A percentile compares a stretch with the other conserved stretches of the same genome.
These are phyloP conservation scores for Trichocladium uniseriatum DNA, from an alignment of 495 filamentous ascomycete genomes.

Conservation along the genomic window DNA sequence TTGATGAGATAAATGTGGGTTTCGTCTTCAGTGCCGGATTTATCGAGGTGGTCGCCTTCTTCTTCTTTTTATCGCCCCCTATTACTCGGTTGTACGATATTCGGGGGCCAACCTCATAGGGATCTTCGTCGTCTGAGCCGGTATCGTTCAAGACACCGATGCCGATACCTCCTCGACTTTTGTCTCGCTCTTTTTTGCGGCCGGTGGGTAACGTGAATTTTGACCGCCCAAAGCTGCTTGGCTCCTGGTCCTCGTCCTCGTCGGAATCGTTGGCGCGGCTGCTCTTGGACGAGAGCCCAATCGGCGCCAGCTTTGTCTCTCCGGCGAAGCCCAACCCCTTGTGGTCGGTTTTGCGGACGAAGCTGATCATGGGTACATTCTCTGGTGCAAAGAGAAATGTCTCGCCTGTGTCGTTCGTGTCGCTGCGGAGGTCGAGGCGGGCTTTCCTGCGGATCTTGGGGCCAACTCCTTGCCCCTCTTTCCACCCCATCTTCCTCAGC, in stretches of 20 bases:
- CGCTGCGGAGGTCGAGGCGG: conserved; percentile 48
- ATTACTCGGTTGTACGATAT: conserved; percentile 84
- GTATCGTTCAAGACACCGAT: conserved; percentile 89
- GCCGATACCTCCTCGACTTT: conserved; percentile 61
- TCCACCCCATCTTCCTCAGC: conserved; percentile 92
- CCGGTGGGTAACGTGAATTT: conserved; percentile 20
- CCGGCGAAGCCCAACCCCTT: conserved; percentile 76
- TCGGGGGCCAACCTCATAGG: conserved; percentile 81
- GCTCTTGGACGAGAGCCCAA: conserved; percentile 10
- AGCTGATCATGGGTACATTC: conserved; percentile 66
- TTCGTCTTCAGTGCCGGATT: conserved; percentile 61
- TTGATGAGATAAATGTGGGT: conserved; percentile 65
- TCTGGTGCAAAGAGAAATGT: conserved; percentile 83
- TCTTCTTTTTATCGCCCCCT: conserved; percentile 80
- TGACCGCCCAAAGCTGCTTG: conserved; percentile 26
- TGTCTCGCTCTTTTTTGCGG: conserved; percentile 40
- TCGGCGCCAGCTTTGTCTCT: conserved; percentile 46
- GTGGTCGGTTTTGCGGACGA: conserved; percentile 64
- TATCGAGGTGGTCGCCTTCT: conserved; percentile 43
- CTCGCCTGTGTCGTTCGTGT: conserved; percentile 34
- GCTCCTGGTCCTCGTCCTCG: conserved; percentile 44
- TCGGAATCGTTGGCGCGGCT: conserved; percentile 18
- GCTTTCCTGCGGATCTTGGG: conserved; percentile 76
- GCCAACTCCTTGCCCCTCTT: conserved; percentile 84
- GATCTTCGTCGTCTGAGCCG: conserved; percentile 95